Base-by-base conservation (phyloP, 202 grass and related monocot species). In the Eragrostis tef region DNA sequence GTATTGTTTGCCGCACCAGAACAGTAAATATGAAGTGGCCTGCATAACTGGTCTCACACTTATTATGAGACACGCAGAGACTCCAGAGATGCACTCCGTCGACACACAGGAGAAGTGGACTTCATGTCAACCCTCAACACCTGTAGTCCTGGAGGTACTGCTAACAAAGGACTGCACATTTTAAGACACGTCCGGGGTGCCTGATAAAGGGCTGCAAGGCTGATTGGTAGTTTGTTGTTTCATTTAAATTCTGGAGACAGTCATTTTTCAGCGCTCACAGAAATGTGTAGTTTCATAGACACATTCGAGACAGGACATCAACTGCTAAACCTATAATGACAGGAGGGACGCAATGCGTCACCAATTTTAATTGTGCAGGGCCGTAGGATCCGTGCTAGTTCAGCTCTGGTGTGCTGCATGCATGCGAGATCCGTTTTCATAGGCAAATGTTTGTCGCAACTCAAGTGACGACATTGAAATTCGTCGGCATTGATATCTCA, bases 331-430 rank as follows among this genome's bases (percentile, higher is more conserved):
- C 14, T 34, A 34, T 6, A 15, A 34, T 19, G 3, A 64, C 43
- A 49, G 45, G 42, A 63, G 27, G 41, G 74, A 34, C 27, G 16
- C 43, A 63, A 63, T 52, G 70, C 25, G 7, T 11, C 27, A 54
- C 49, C 4, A 24, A 13, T n/a, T 64, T 61, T 48, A 77, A 20
- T 77, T 31, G 24, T 64, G 75, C 43, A 50, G 74, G 41, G 24
- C 24, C 17, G 59, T 77, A 31, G 6, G 3, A 12, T 50, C 54
- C 4, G 10, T 75, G 21, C 39, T 57, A 5, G 9, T 47, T 9
- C 16, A 19, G 68, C 11, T 50, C 45, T 20, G 68, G 22, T 31
- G 59, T 17, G 27, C 45, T n/a, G 48, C 15, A 36, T 73, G 24
- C 27, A 31, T 63, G 59, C 59, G 12, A 31, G 24, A 63, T 63